These are phyloP conservation scores for Oemleria cerasiformis DNA, from an alignment of 306 rosid genomes.

Conservation along the genomic window DNA sequence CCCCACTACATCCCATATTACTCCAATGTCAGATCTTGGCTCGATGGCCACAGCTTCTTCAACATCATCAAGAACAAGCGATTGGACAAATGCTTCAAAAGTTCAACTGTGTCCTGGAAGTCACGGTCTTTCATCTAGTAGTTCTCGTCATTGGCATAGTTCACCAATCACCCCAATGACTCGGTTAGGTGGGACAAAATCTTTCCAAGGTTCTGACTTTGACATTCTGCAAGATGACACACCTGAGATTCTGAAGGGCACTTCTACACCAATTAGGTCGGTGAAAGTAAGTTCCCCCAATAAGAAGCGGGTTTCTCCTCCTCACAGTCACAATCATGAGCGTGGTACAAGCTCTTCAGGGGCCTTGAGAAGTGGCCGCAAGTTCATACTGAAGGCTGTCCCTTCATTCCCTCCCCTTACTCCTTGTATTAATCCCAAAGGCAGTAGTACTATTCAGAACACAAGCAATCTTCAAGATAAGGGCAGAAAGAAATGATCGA, in stretches of 20 bases:
- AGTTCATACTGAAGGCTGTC: slow-evolving; percentile 43
- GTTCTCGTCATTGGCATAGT: slow-evolving; percentile 38
- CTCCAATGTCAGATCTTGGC: slow-evolving; percentile 27
- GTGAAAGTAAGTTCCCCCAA: slow-evolving; percentile 61
- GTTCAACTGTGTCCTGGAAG: slow-evolving; percentile 21
- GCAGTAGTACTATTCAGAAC: slow-evolving; percentile 20
- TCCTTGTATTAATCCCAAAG: slow-evolving; percentile 44
- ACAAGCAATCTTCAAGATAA: slow-evolving; percentile 19
- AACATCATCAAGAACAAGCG: slow-evolving; percentile 23
- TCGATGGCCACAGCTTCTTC: slow-evolving; percentile 23
- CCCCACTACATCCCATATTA: slow-evolving; percentile 13
- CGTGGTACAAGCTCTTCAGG: slow-evolving; percentile 52
- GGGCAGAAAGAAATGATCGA: slow-evolving; percentile 20
- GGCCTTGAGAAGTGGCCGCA: slow-evolving; percentile 48
- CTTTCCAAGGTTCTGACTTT: slow-evolving; percentile 22
- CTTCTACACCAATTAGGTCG: slow-evolving; percentile 33
- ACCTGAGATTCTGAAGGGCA: slow-evolving; percentile 49
- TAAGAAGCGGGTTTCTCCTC: slow-evolving; percentile 72
- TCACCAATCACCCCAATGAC: slow-evolving; percentile 52
- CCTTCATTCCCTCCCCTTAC: slow-evolving; percentile 63
- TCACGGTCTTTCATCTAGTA: slow-evolving; percentile 25
- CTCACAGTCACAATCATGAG: slow-evolving; percentile 30
- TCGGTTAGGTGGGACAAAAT: slow-evolving; percentile 25
- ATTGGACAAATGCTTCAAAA: slow-evolving; percentile 21
- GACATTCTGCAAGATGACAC: slow-evolving; percentile 54